Conservation (phyloP, 371 early-diverging fungal species). For the Funneliformis caledonium region DNA sequence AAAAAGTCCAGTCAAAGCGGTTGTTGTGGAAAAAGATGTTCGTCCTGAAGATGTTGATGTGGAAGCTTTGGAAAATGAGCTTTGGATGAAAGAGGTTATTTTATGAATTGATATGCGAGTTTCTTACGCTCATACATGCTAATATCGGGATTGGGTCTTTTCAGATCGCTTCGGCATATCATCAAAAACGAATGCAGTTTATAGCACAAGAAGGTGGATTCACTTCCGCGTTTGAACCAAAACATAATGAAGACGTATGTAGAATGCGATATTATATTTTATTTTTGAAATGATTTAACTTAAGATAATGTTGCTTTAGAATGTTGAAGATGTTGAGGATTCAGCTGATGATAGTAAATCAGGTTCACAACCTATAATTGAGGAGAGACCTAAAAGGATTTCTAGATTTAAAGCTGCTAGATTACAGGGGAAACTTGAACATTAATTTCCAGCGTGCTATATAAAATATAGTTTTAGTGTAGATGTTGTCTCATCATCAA, state of each 20-base stretch:
- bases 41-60: background rate
- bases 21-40: slow-evolving; percentile 23
- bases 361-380: background rate
- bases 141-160: background rate
- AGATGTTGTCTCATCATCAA: too few relatives aligned
- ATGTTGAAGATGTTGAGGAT: background rate
- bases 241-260: background rate
- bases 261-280: background rate
- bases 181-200: slow-evolving; percentile 11
- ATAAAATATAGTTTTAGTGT: too few relatives aligned
- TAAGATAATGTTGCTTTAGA: background rate
- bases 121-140: too few relatives aligned
- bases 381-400: slow-evolving; percentile 9
- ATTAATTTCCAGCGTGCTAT: background rate
- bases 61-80: slow-evolving; percentile 28
- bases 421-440: slow-evolving; percentile 30
- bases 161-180: slow-evolving; percentile 27
- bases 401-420: slow-evolving; percentile 37
- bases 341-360: background rate
- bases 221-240: background rate
- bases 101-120: background rate
- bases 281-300: background rate
- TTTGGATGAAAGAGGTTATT: slow-evolving; percentile 36
- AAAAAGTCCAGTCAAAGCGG: background rate
- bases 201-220: slow-evolving; percentile 21